A percentile compares a stretch with the other conserved stretches of the same genome.
These are phyloP conservation scores for Ophiostoma pallidulum DNA, from an alignment of 2,329 filamentous ascomycete species.

Conservation along the genomic window DNA sequence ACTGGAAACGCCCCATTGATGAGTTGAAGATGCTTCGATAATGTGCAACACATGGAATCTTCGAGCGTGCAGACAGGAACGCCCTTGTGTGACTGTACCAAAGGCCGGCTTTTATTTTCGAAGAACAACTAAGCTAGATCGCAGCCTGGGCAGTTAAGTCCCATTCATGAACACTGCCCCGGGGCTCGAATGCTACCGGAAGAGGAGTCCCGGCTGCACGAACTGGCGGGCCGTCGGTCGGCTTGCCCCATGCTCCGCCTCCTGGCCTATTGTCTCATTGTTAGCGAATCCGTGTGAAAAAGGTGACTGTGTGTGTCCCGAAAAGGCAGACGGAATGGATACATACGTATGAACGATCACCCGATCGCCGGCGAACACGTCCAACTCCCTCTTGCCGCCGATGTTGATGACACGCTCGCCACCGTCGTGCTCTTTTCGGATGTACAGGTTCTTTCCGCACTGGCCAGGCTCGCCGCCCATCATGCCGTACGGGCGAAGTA, in stretches of 20 bases:
- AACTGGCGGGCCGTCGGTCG: neutral
- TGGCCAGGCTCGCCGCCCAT: slow-evolving; percentile 22
- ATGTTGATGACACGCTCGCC: slow-evolving; percentile 3
- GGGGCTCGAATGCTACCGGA: neutral
- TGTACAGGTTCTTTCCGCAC: slow-evolving; percentile 15
- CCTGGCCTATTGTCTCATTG: neutral
- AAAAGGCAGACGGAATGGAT: too few relatives aligned
- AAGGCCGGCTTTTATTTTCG: too few relatives aligned
- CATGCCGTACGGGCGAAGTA: slow-evolving; percentile 28
- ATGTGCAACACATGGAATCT: too few relatives aligned
- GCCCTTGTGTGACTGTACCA: too few relatives aligned
- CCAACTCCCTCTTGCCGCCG: slow-evolving; percentile 4
- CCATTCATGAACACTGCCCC: slow-evolving; percentile 6
- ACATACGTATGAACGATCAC: slow-evolving; percentile 1
- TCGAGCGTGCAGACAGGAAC: too few relatives aligned
- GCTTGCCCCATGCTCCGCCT: slow-evolving; percentile 1
- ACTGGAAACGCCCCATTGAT: too few relatives aligned
- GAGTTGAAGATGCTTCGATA: too few relatives aligned
- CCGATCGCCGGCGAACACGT: neutral
- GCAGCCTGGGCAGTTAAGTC: neutral
- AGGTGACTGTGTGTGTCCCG: neutral
- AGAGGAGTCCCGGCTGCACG: neutral
- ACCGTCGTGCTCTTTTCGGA: slow-evolving; percentile 7
- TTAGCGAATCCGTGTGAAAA: neutral
- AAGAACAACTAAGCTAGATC: neutral